Percentiles rank a stretch among this genome's conserved stretches.
phyloP scores from a whole-genome alignment of 306 rosid species.

The Quercus dentata region DNA sequence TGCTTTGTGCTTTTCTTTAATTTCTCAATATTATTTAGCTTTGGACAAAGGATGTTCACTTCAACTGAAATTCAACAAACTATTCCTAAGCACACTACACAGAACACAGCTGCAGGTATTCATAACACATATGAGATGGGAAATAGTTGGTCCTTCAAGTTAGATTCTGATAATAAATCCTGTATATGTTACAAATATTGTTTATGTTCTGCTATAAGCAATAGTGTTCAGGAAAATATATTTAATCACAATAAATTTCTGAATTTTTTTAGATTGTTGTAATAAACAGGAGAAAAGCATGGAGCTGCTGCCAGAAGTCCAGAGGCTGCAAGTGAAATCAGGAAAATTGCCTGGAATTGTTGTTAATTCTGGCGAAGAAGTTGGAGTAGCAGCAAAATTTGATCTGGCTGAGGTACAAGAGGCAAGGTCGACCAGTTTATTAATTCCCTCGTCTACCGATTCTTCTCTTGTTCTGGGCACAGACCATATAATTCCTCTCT shows the following conservation, averaged over 20 bases:
- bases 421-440: constrained; percentile 53
- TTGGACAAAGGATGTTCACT: background rate
- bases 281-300: constrained; percentile 73
- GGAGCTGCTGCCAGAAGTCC: constrained; percentile 86
- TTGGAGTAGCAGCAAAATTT: constrained; percentile 38
- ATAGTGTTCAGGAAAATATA: background rate
- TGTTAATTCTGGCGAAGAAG: constrained; percentile 39
- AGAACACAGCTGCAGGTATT: background rate
- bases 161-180: background rate
- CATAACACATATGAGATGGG: background rate
- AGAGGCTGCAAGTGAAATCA: constrained; percentile 57
- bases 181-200: background rate
- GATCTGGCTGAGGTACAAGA: constrained; percentile 48
- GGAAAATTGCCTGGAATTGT: constrained; percentile 46
- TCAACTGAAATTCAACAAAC: background rate
- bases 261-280: constrained; percentile 23
- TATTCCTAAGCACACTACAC: background rate
- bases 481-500: constrained; percentile 30
- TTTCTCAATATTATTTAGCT: background rate
- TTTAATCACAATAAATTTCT: background rate
- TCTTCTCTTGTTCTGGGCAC: constrained; percentile 31
- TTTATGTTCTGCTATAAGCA: background rate
- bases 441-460: constrained; percentile 59
- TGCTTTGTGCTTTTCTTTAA: background rate
- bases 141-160: background rate